Evolutionary conservation across 805 yeast species (phyloP).

Genomic region (Wickerhamiella azyma): DNA sequence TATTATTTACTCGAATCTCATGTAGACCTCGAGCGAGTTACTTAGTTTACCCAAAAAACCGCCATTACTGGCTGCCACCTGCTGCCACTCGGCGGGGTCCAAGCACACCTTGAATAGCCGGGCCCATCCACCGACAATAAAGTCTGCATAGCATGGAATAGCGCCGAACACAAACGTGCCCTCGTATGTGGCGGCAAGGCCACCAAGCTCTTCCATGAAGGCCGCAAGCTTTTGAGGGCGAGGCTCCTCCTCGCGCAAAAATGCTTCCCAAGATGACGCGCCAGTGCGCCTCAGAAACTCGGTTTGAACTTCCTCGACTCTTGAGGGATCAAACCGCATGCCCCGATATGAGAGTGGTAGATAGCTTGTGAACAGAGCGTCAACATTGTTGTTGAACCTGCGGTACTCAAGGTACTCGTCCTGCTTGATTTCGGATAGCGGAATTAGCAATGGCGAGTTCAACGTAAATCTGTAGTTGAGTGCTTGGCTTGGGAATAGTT

Average conservation of each 20-base stretch:
- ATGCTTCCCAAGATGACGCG: not conserved
- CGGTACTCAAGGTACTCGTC: not conserved
- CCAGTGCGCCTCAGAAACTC: not conserved
- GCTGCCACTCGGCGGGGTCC: not conserved
- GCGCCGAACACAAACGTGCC: not conserved
- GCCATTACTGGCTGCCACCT: not conserved
- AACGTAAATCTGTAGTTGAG: not conserved
- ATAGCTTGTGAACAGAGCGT: not conserved
- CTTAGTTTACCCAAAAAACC: not conserved
- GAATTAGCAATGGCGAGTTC: not conserved
- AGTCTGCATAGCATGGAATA: not conserved
- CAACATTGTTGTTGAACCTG: not conserved
- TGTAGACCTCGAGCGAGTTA: not conserved
- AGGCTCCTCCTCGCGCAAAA: not conserved
- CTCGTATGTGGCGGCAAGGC: not conserved
- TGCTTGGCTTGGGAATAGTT: not conserved
- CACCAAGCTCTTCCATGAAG: not conserved
- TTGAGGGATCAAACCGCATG: not conserved
- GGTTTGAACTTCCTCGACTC: not conserved
- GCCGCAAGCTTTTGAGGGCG: not conserved
- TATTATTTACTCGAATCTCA: too few species aligned
- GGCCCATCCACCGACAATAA: not conserved
- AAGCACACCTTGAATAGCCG: not conserved
- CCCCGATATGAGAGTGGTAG: not conserved
- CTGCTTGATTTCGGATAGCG: not conserved